Base-by-base conservation (phyloP, 345 rosid genomes). In the Clarkia xantiana region DNA sequence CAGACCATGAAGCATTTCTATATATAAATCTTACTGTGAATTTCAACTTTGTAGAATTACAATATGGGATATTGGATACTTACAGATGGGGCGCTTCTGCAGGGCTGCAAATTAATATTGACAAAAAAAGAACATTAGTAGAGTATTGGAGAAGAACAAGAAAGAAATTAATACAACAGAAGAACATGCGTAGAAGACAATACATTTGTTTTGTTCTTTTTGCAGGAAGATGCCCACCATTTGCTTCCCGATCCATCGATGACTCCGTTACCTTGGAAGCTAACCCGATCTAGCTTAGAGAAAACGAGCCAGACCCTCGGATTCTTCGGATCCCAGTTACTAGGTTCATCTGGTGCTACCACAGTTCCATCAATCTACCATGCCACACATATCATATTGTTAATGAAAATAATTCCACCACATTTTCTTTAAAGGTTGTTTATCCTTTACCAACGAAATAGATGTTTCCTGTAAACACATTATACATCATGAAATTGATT, bases 161-260 rank as follows among this genome's bases (percentile, higher is more conserved):
- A 22, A 5, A 44, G 34, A 48, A 40, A 19, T 40, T n/a, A n/a
- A n/a, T 48, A 25, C 12, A 16, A 22, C 49, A 52, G 29, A 54
- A 61, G 20, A 36, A 22, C 2, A 22, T 22, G 25, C 41, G 44
- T 2, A 22, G 5, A 22, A 41, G 11, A 14, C 51, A 46, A 55
- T 80, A 88, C 97, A 60, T 84, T 88, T 44, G 93, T 55, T 57
- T 71, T 82, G 71, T 91, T 87, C 81, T 68, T 87, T 72, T 87
- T 87, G 90, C 99, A 91, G 44, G 99, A 91, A 23, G 95, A 65
- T 53, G 80, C 83, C 99, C 99, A 91, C 99, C 99, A 91, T 70
- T 87, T 82, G 66, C 94, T 77, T 48, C 99, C 99, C 9, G 96
- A 91, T 19, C 95, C 99, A 66, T 91, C 94, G 63, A 91, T 82